phyloP scores from a whole-genome alignment of 441 rosid species.

The Croton laevigatus region DNA sequence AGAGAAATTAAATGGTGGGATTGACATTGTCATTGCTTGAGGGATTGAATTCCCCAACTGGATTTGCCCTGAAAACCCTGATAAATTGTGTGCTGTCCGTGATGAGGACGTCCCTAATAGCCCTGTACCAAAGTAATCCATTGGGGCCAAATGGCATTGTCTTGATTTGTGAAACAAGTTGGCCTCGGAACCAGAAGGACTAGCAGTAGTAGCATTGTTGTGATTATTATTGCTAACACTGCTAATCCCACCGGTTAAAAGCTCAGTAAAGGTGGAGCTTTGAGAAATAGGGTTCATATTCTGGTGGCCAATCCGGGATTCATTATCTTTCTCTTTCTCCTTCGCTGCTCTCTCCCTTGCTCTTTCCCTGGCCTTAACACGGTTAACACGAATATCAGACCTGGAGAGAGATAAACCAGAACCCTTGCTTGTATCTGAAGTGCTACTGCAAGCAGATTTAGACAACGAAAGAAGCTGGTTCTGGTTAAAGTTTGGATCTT shows the following conservation, averaged over 20 bases:
- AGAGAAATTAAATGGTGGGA: conserved; percentile 44
- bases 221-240: conserved; percentile 26
- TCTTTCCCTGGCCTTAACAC: conserved; percentile 67
- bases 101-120: conserved; percentile 50
- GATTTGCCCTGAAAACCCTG: conserved; percentile 61
- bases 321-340: conserved; percentile 69
- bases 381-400: conserved; percentile 57
- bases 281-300: conserved; percentile 43
- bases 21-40: conserved; percentile 36
- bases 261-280: conserved; percentile 72
- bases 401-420: conserved; percentile 71
- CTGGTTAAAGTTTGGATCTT: conserved; percentile 40
- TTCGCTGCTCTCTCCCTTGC: conserved; percentile 80
- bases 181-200: conserved; percentile 31
- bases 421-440: conserved; percentile 89
- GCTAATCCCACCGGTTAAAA: conserved; percentile 59
- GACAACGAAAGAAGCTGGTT: conserved; percentile 58
- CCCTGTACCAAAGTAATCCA: conserved; percentile 68
- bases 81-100: conserved; percentile 31
- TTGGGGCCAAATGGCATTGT: conserved; percentile 47
- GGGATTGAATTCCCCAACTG: conserved; percentile 45
- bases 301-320: conserved; percentile 29
- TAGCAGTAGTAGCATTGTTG: conserved; percentile 16
- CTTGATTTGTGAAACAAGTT: conserved; percentile 38
- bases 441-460: conserved; percentile 91